Base-by-base conservation (phyloP, 116 monocot genomes). In the Dioscorea cayenensis region DNA sequence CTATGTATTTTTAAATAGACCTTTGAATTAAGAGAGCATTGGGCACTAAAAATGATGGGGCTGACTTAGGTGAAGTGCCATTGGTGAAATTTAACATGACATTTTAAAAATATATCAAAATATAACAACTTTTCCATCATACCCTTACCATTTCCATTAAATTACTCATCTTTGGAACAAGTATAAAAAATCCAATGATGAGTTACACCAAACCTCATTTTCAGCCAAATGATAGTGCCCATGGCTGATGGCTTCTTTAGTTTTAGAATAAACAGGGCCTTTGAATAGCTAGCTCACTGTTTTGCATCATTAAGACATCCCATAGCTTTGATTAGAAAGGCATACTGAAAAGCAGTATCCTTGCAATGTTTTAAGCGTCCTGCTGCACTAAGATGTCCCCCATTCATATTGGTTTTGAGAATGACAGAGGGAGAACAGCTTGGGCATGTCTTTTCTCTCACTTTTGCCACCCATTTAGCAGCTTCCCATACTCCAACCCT, bases 401-500 rank as follows among this genome's bases (percentile, higher is more conserved):
- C 79, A 8, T 13, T 73, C 94, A 94, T 94, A 65, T 89, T 85
- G 28, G 91, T 94, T 75, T 82, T 99, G 63, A 99, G 74, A 73
- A 94, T 85, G 49, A 99, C 76, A 7, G 78, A 80, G 25, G 36
- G 51, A 50, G 94, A 89, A 75, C 91, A 99, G 64, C 50, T 76
- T 2, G 66, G 43, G 51, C 99, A 99, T 37, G 89, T 85, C 5
- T 48, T 75, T 22, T 89, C 94, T 50, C 99, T 82, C 60, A 86
- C 75, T 73, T 75, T 89, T 37, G 99, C 91, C 51, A 99, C 87
- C 94, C 94, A 99, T 85, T 94, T 93, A 48, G 88, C 90, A 73
- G 91, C 94, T 89, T 99, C 99, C 99, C 99, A 99, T 23, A 94
- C 91, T 81, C 99, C 99, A 21, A 99, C 99, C 76, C 94, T 99